A percentile compares a stretch with the other conserved stretches of the same genome.
Conservation (phyloP, 768 basidiomycete species). For the Phaeotremella skinneri region DNA sequence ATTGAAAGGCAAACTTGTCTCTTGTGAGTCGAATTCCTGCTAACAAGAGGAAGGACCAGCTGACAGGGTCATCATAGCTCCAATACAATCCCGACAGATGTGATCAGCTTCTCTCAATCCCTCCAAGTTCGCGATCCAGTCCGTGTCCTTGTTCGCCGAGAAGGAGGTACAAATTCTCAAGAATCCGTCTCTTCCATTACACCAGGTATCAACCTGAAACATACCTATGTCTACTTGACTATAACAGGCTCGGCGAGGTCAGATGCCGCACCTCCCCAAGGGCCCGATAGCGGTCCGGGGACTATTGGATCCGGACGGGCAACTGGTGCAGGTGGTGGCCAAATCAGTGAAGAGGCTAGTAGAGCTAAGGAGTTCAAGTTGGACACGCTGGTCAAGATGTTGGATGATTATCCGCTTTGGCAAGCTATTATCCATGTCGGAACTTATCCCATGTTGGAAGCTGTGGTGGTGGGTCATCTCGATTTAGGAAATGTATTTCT, state of each 20-base stretch:
- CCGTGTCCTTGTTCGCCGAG: constrained; percentile 88
- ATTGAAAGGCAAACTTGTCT: constrained; percentile 50
- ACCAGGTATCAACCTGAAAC: constrained; percentile 61
- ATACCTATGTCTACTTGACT: constrained; percentile 93
- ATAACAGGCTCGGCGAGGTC: constrained; percentile 70
- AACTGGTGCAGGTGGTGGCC: constrained; percentile 18
- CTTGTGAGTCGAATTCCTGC: constrained; percentile 36
- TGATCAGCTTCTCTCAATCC: constrained; percentile 87
- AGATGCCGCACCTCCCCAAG: constrained; percentile 59
- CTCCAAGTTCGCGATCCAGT: constrained; percentile 95
- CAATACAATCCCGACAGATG: constrained; percentile 87
- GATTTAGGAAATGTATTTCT: not conserved
- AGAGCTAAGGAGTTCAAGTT: constrained; percentile 55
- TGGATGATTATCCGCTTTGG: constrained; percentile 55
- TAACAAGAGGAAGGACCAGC: not conserved
- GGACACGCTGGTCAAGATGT: constrained; percentile 79
- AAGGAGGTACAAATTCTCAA: constrained; percentile 49
- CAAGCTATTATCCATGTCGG: constrained; percentile 50
- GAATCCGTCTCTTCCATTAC: constrained; percentile 47
- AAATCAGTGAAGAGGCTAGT: constrained; percentile 41
- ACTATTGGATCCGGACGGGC: constrained; percentile 90
- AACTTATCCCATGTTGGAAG: constrained; percentile 45
- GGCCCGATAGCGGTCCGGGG: constrained; percentile 54
- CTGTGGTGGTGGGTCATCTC: constrained; percentile 41
- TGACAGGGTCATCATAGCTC: constrained; percentile 91